A percentile compares a stretch with the other conserved stretches of the same genome.
Evolutionary conservation across 306 rosid genomes (phyloP).

Genomic region (Echinosophora koreensis): DNA sequence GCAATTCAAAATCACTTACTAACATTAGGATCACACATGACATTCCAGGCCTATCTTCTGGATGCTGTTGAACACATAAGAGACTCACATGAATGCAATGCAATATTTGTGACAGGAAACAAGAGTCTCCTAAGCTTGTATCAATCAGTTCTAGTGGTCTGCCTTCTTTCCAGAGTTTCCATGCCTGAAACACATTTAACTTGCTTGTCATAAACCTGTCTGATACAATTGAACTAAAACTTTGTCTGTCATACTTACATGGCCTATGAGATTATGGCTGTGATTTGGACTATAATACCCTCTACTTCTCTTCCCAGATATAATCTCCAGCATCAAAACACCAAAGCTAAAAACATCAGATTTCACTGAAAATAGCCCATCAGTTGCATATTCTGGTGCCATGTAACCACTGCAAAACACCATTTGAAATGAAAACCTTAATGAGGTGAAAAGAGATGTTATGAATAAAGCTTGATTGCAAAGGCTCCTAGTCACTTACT

Average conservation of each 20-base stretch:
- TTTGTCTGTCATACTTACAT: slow-evolving; percentile 54
- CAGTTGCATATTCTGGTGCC: slow-evolving; percentile 76
- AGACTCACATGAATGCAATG: slow-evolving; percentile 71
- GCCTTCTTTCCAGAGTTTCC: slow-evolving; percentile 70
- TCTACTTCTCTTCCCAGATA: slow-evolving; percentile 65
- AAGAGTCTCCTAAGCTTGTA: slow-evolving; percentile 45
- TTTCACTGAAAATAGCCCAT: slow-evolving; percentile 66
- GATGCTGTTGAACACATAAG: slow-evolving; percentile 67
- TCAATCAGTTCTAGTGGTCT: slow-evolving; percentile 59
- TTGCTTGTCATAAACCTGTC: slow-evolving; percentile 8
- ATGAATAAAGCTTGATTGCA: neutral
- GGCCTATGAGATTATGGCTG: slow-evolving; percentile 61
- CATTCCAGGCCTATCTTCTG: slow-evolving; percentile 61
- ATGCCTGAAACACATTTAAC: slow-evolving; percentile 58
- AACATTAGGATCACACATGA: slow-evolving; percentile 62
- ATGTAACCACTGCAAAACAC: slow-evolving; percentile 60
- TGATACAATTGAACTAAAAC: neutral
- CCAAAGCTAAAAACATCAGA: slow-evolving; percentile 63
- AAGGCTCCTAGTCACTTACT: slow-evolving; percentile 53
- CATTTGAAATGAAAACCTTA: slow-evolving; percentile 24
- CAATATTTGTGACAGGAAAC: slow-evolving; percentile 47
- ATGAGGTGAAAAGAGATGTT: neutral
- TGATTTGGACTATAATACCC: slow-evolving; percentile 58
- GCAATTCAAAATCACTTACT: slow-evolving; percentile 55
- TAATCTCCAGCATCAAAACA: slow-evolving; percentile 59